phyloP scores from a whole-genome alignment of 2,329 filamentous ascomycete species.

The Penicillium psychrosexuale region DNA sequence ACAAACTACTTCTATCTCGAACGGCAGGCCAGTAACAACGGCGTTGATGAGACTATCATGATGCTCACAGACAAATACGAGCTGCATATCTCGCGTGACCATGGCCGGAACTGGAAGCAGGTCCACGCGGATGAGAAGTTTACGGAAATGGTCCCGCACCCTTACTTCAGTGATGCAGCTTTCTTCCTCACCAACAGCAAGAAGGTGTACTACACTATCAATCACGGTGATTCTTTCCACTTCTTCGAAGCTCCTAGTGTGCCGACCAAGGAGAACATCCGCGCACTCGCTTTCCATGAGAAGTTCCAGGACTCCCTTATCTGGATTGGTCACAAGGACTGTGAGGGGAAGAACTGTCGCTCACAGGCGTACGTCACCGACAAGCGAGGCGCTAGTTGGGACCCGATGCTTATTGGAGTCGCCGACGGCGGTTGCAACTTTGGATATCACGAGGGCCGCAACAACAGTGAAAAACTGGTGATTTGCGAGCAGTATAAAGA shows the following conservation, averaged over 20 bases:
- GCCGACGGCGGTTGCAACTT: conserved; percentile 71
- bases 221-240: conserved; percentile 67
- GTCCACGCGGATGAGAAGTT: conserved; percentile 58
- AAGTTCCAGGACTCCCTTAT: conserved; percentile 85
- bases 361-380: conserved; percentile 70
- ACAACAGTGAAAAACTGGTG: conserved; percentile 61
- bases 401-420: conserved; percentile 69
- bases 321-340: conserved; percentile 74
- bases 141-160: conserved; percentile 69
- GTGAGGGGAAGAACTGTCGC: conserved; percentile 65
- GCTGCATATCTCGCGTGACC: conserved; percentile 74
- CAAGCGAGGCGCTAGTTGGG: conserved; percentile 78
- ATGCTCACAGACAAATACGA: conserved; percentile 58
- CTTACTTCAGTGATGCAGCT: conserved; percentile 76
- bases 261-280: conserved; percentile 32
- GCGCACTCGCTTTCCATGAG: conserved; percentile 76
- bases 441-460: conserved; percentile 61
- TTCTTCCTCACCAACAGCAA: conserved; percentile 75
- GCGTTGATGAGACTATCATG: conserved; percentile 69
- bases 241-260: conserved; percentile 43
- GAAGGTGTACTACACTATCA: conserved; percentile 73
- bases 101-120: conserved; percentile 80
- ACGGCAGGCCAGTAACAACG: conserved; percentile 61
- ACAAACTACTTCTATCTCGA: conserved; percentile 74
- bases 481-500: conserved; percentile 63